These are phyloP conservation scores for Aspergillus aculeatus DNA, from an alignment of 2,329 filamentous ascomycete species.

Conservation along the genomic window DNA sequence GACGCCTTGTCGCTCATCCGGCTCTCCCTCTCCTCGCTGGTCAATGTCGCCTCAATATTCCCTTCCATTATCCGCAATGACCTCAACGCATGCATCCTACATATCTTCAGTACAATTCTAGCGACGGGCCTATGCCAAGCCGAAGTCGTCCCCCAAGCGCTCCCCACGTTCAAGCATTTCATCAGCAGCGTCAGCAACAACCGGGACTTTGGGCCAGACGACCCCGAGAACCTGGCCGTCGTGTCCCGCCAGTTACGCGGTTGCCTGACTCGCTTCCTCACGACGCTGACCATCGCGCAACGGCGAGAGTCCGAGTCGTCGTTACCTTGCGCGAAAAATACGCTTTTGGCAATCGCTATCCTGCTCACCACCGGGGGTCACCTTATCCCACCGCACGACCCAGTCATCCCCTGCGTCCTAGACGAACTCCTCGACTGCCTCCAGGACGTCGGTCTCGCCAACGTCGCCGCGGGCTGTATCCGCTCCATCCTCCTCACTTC, in stretches of 20 bases:
- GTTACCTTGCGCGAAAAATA: constrained; percentile 88
- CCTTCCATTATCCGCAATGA: constrained; percentile 95
- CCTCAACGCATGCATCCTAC: constrained; percentile 90
- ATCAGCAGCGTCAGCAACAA: constrained; percentile 67
- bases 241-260: constrained; percentile 73
- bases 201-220: constrained; percentile 16
- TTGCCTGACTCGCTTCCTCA: constrained; percentile 77
- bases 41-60: constrained; percentile 93
- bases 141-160: constrained; percentile 80
- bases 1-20: constrained; percentile 80
- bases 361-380: constrained; percentile 79
- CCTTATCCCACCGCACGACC: constrained; percentile 70
- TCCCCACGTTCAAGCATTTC: constrained; percentile 91
- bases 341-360: constrained; percentile 81
- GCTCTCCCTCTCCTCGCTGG: constrained; percentile 79
- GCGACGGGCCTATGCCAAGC: constrained; percentile 84
- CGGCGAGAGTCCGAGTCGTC: constrained; percentile 65
- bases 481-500: constrained; percentile 74
- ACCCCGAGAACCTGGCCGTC: constrained; percentile 42
- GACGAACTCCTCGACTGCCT: constrained; percentile 84
- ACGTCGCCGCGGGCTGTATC: constrained; percentile 86
- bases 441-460: constrained; percentile 59
- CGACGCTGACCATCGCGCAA: constrained; percentile 58
- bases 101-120: constrained; percentile 92
- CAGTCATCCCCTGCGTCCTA: constrained; percentile 71